Conservation (phyloP, 805 yeast species). For the Sugiyamaella boreocaroliniensis region DNA sequence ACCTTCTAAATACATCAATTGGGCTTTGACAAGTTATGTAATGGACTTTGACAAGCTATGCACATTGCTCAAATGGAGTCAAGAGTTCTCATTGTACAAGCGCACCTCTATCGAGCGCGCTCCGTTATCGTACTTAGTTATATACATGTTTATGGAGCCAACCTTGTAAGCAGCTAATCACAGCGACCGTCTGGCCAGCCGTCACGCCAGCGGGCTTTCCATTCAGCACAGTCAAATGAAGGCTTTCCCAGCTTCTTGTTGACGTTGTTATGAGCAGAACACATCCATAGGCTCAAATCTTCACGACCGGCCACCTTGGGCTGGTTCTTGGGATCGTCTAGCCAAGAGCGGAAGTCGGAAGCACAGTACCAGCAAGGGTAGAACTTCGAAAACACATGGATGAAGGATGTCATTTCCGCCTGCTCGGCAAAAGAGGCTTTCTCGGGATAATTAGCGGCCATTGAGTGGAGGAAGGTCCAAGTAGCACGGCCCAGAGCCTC, state of each 20-base stretch:
- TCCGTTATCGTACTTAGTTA: neutral
- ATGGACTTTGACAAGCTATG: too few species aligned
- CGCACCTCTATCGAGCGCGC: too few species aligned
- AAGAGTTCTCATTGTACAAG: neutral
- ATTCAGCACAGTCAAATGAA: slow-evolving; percentile 73
- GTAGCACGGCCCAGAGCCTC: slow-evolving; percentile 72
- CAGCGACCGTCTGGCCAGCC: slow-evolving; percentile 76
- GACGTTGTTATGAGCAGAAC: slow-evolving; percentile 94
- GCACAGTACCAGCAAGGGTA: slow-evolving; percentile 97
- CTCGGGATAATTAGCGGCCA: slow-evolving; percentile 85
- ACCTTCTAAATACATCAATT: slow-evolving; percentile 15
- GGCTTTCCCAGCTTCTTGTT: slow-evolving; percentile 82
- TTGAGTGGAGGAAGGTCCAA: slow-evolving; percentile 86
- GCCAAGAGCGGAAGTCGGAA: slow-evolving; percentile 64
- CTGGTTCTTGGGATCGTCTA: slow-evolving; percentile 40
- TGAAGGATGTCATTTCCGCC: slow-evolving; percentile 61
- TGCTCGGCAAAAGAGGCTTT: slow-evolving; percentile 57
- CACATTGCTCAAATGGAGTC: too few species aligned
- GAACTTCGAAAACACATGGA: slow-evolving; percentile 63
- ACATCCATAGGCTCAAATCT: slow-evolving; percentile 81
- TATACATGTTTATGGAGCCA: neutral
- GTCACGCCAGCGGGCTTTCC: slow-evolving; percentile 93
- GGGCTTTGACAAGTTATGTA: too few species aligned
- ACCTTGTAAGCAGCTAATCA: slow-evolving; percentile 27
- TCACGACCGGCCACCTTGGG: slow-evolving; percentile 49